phyloP scores from a whole-genome alignment of 2,329 filamentous ascomycete species.

The Xenosphaeropsis pyriputrescens region DNA sequence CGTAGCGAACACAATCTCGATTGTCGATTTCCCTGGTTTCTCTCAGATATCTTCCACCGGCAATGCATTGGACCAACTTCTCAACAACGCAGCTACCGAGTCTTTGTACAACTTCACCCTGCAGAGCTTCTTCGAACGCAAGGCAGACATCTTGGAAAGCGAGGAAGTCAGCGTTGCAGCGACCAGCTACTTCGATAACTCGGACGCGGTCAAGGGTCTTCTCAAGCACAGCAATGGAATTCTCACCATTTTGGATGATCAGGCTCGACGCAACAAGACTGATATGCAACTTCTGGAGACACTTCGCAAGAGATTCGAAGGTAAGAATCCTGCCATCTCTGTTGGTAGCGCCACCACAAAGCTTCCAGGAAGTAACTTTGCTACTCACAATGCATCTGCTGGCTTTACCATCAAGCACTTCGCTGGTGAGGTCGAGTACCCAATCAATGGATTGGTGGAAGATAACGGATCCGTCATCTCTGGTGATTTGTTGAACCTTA shows the following conservation, averaged over 20 bases:
- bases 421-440: constrained; percentile 91
- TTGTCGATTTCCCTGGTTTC: constrained; percentile 95
- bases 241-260: constrained; percentile 88
- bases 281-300: constrained; percentile 87
- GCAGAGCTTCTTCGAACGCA: constrained; percentile 91
- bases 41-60: constrained; percentile 72
- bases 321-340: constrained; percentile 81
- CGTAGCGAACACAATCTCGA: constrained; percentile 84
- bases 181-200: constrained; percentile 97
- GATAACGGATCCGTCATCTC: constrained; percentile 95
- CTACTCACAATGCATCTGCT: constrained; percentile 65
- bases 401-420: constrained; percentile 90
- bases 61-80: constrained; percentile 77
- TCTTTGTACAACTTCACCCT: constrained; percentile 85
- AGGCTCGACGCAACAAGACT: constrained; percentile 76
- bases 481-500: constrained; percentile 86
- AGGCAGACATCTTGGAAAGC: constrained; percentile 82
- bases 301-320: constrained; percentile 81
- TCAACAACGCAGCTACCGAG: constrained; percentile 90
- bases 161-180: constrained; percentile 84
- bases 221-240: constrained; percentile 88
- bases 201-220: constrained; percentile 80
- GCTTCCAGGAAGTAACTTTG: constrained; percentile 78
- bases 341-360: constrained; percentile 62
- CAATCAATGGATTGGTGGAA: constrained; percentile 73